Base-by-base conservation (phyloP, 2,329 filamentous ascomycete species). In the Microascus cirrosus region DNA sequence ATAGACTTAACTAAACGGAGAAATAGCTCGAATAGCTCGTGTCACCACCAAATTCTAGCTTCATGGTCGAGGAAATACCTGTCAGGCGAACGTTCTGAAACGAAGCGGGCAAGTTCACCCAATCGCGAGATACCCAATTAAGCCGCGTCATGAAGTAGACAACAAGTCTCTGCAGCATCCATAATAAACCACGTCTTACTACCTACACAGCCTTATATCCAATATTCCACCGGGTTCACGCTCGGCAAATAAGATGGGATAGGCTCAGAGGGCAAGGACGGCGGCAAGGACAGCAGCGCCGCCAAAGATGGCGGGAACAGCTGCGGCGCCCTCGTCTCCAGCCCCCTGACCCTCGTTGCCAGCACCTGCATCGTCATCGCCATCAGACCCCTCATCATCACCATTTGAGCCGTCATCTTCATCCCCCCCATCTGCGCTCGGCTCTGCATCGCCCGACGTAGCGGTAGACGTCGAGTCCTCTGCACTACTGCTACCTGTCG, bases 261-360 rank as follows among this genome's bases (percentile, higher is more conserved):
- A 24, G 15, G 34, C 45, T 56, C 48, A 56, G 45, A 56, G 55
- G 12, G 55, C 55, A 22, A 56, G 45, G 34, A 56, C 10, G 42
- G 42, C 55, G 51, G 55, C 55, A 18, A 56, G 42, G 42, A 56
- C 7, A n/a, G 55, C 55, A 36, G 25, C 55, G 36, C 55, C 55
- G 24, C 55, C 55, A 22, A 56, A 51, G 7, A 51, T 32, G 34
- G 55, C 55, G 18, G 45, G 45, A 24, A 6, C 45, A 36, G 25
- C 55, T 51, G 22, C 18, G 28, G 25, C 22, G 18, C 25, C n/a
- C n/a, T 20, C n/a, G 18, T 39, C 42, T 12, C 34, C 55, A n/a
- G 15, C 20, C 12, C 39, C 54, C 5, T 34, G 10, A 5, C 11
- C 54, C 18, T 12, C 12, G n/a, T 45, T 36, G 12, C 32, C 24